phyloP scores from a whole-genome alignment of 2,329 filamentous ascomycete species.

The Ustilaginoidea virens region DNA sequence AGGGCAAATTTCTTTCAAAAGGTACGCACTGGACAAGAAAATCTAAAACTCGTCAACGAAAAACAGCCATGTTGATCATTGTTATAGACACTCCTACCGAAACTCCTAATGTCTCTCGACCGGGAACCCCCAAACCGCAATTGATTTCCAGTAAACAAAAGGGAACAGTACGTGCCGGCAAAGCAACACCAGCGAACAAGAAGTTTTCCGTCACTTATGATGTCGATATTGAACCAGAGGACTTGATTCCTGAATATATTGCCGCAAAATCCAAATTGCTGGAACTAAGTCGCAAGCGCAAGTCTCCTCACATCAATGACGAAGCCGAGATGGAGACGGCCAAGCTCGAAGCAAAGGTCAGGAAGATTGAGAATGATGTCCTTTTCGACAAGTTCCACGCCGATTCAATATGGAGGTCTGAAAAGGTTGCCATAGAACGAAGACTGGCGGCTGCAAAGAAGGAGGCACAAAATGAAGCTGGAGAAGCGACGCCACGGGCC shows the following conservation, averaged over 20 bases:
- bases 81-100: slow-evolving; percentile 31
- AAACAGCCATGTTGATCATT: slow-evolving; percentile 7
- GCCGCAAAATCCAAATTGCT: slow-evolving; percentile 57
- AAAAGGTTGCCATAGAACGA: slow-evolving; percentile 44
- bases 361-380: slow-evolving; percentile 62
- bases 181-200: slow-evolving; percentile 14
- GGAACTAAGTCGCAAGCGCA: slow-evolving; percentile 21
- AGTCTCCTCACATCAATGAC: slow-evolving; percentile 7
- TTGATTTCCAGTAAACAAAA: slow-evolving; percentile 17
- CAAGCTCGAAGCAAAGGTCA: slow-evolving; percentile 58
- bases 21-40: no score
- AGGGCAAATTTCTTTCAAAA: slow-evolving; percentile 20
- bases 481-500: slow-evolving; percentile 5
- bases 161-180: slow-evolving; percentile 10
- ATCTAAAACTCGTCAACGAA: no score
- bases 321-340: slow-evolving; percentile 33
- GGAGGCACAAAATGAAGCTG: slow-evolving; percentile 11
- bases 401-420: slow-evolving; percentile 48
- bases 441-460: slow-evolving; percentile 38
- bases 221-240: slow-evolving; percentile 60
- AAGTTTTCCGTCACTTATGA: slow-evolving; percentile 38
- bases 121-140: slow-evolving; percentile 30
- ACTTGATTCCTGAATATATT: slow-evolving; percentile 61
- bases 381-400: slow-evolving; percentile 56
- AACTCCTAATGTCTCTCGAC: slow-evolving; percentile 32